Base-by-base conservation (phyloP, 768 basidiomycete species). In the Hygrophorus russula region DNA sequence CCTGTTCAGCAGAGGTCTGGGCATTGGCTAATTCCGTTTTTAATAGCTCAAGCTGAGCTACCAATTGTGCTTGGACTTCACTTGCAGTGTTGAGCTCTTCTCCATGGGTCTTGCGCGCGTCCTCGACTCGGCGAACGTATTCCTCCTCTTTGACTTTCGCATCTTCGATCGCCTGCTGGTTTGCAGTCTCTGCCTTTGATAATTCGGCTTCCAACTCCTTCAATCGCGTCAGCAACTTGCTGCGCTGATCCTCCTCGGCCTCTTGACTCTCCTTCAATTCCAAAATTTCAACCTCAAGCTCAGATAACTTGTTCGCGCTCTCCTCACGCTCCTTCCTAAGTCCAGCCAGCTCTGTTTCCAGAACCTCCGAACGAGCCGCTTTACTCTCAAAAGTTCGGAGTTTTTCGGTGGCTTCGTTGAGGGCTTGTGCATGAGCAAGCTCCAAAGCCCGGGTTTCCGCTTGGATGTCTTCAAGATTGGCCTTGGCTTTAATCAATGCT, bases 201-300 rank as follows among this genome's bases (percentile, higher is more conserved):
- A 83, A 56, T 36, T 84, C 70, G 31, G 64, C 69, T 54, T 84
- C 76, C 35, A 81, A 56, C 8, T 53, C 49, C 47, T 72, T 68
- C 24, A 83, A 62, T 36, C 62, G 71, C 9, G 62, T 58, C 31
- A 70, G 53, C 9, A 69, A 57, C 46, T 64, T 63, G 36, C 62
- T 65, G 39, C 70, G 74, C 24, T 70, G 70, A 44, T 86, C 85
- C 52, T 82, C 78, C 5, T 70, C 63, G 14, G 59, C 59, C 51
- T 89, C 87, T 48, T 76, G 74, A 33, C 66, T 66, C 56, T 91
- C 87, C 58, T 71, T 84, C 47, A 81, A 54, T 61, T 90, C 87
- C 45, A 89, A 59, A 33, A 88, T 70, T 56, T 90, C 85, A 39
- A 91, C 64, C 63, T 91, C 88, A 18, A 88, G 66, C 53, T 91